Evolutionary conservation across 2,329 filamentous ascomycete genomes (phyloP).

Genomic region (Colletotrichum sp.): DNA sequence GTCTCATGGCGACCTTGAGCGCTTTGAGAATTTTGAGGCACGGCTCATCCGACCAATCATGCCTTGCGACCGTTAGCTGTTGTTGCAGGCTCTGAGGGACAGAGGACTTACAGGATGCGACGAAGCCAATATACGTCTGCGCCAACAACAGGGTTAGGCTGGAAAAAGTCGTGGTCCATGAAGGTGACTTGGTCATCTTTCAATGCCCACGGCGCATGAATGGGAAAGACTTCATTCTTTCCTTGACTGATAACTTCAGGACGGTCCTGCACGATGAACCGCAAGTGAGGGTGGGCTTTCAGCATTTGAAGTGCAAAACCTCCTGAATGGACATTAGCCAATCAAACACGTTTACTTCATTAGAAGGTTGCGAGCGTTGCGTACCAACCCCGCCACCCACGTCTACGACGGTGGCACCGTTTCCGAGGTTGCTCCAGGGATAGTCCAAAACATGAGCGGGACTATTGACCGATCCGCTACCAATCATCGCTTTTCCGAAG

Average conservation of each 20-base stretch:
- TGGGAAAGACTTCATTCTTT: slow-evolving; percentile 31
- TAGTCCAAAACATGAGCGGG: not conserved
- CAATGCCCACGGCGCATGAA: slow-evolving; percentile 25
- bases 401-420: not conserved
- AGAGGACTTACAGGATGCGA: slow-evolving; percentile 24
- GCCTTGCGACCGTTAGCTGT: slow-evolving; percentile 4
- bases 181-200: slow-evolving; percentile 23
- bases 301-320: slow-evolving; percentile 32
- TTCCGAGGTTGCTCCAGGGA: not conserved
- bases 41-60: slow-evolving; percentile 40
- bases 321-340: slow-evolving; percentile 22
- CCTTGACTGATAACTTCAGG: slow-evolving; percentile 28
- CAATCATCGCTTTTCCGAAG: not conserved
- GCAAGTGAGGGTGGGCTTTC: slow-evolving; percentile 33
- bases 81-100: not conserved
- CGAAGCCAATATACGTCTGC: slow-evolving; percentile 36
- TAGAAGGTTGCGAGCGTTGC: not conserved
- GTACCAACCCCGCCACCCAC: not conserved
- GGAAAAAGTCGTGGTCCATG: slow-evolving; percentile 35
- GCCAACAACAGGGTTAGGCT: slow-evolving; percentile 30
- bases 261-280: slow-evolving; percentile 41
- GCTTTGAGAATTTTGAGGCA: slow-evolving; percentile 30
- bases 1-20: slow-evolving; percentile 19
- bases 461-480: not conserved
- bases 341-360: not conserved